Conservation (phyloP, 805 yeast species). For the Cyberlindnera suaveolens region DNA sequence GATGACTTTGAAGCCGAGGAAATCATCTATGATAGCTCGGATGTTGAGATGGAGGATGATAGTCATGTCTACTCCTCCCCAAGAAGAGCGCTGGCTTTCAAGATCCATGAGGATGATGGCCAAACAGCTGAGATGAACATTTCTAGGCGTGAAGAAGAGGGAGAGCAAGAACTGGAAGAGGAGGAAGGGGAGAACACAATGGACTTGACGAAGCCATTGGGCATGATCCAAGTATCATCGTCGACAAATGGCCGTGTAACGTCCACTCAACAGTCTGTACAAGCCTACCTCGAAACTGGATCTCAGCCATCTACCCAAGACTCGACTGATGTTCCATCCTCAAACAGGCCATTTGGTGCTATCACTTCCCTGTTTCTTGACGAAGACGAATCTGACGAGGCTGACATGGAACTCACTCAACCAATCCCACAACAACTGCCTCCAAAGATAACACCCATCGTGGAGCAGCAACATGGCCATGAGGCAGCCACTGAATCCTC, state of each 20-base stretch:
- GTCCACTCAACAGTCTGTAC: not conserved
- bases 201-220: conserved; percentile 24
- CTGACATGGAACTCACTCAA: conserved; percentile 23
- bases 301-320: too few species aligned
- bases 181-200: conserved; percentile 20
- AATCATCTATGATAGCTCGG: conserved; percentile 22
- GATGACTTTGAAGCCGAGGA: conserved; percentile 14
- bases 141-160: not conserved
- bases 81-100: conserved; percentile 8
- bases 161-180: conserved; percentile 6
- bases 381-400: conserved; percentile 15
- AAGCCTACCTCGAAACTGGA: too few species aligned
- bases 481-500: not conserved
- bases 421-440: conserved; percentile 7
- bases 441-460: not conserved
- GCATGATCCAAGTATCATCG: conserved; percentile 11
- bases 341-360: conserved; percentile 20
- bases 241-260: too few species aligned
- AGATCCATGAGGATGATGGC: conserved; percentile 19
- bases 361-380: conserved; percentile 22
- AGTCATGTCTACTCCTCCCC: conserved; percentile 21
- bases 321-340: too few species aligned
- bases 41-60: conserved; percentile 23
- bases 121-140: conserved; percentile 3
- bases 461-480: not conserved